phyloP scores from a whole-genome alignment of 225 moss, liverwort and hornwort species.

The Sphagnum contortum region DNA sequence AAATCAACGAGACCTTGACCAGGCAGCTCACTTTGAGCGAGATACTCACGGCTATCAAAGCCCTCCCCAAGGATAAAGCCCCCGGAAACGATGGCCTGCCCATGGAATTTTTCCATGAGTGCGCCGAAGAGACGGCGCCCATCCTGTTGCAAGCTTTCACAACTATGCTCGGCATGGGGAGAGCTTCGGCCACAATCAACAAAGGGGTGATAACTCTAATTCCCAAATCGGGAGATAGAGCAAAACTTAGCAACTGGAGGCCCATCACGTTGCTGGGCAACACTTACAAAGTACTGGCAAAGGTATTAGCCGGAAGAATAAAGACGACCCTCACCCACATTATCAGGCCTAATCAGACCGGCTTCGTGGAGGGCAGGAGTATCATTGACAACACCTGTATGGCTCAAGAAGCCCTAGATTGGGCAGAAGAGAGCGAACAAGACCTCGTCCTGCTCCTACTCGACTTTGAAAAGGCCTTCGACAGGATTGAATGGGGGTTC shows the following conservation, averaged over 20 bases:
- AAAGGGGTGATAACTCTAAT: no score
- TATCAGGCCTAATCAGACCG: no score
- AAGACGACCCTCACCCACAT: no score
- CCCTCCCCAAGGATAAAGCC: not conserved
- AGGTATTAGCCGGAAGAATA: no score
- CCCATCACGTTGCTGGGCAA: no score
- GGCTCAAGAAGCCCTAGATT: not conserved
- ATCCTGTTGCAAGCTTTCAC: not conserved
- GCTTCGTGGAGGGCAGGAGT: no score
- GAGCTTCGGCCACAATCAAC: not conserved
- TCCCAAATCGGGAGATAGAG: no score
- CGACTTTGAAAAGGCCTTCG: no score
- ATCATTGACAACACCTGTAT: not conserved
- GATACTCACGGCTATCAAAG: not conserved
- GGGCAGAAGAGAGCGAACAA: not conserved
- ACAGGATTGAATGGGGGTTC: no score
- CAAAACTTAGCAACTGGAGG: no score
- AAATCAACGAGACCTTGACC: not conserved
- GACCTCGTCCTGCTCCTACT: no score
- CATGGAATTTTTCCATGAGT: not conserved
- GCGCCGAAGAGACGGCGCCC: not conserved
- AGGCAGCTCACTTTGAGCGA: not conserved
- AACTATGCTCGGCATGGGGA: not conserved
- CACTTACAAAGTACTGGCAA: no score
- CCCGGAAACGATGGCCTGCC: constrained; percentile 2